phyloP scores from a whole-genome alignment of 345 rosid species.

The Gossypium longicalyx region DNA sequence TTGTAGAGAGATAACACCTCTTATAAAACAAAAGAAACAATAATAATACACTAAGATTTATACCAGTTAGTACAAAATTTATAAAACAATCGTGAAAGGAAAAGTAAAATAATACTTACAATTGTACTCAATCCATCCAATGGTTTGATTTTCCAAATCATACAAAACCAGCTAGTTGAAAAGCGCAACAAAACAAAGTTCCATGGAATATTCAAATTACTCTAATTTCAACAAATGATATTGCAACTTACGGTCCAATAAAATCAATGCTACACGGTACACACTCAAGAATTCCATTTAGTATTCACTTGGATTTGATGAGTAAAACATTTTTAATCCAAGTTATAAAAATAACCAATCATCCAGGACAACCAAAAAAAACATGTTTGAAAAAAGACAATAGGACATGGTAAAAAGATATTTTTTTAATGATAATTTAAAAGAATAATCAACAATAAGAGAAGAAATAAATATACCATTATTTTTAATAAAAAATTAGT shows the following conservation, averaged over 20 bases:
- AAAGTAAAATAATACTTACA: conserved; percentile 49
- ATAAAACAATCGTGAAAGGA: neutral
- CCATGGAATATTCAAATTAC: neutral
- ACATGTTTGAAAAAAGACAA: neutral
- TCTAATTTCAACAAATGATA: neutral
- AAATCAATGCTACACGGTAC: neutral
- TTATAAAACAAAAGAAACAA: neutral
- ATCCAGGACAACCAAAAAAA: neutral
- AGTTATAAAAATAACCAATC: neutral
- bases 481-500: too few species aligned
- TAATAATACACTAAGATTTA: neutral
- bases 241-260: neutral
- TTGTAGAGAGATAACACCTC: neutral
- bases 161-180: conserved; percentile 87
- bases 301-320: neutral
- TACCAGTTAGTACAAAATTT: neutral
- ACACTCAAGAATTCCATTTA: neutral
- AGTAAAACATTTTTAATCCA: conserved; percentile 1
- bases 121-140: conserved; percentile 95
- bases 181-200: conserved; percentile 24
- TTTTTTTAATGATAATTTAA: neutral
- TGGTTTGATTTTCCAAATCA: conserved; percentile 74
- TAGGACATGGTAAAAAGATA: neutral
- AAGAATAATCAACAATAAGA: neutral
- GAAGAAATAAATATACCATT: too few species aligned